phyloP scores from a whole-genome alignment of 805 yeast species.

The Starmera amethionina region DNA sequence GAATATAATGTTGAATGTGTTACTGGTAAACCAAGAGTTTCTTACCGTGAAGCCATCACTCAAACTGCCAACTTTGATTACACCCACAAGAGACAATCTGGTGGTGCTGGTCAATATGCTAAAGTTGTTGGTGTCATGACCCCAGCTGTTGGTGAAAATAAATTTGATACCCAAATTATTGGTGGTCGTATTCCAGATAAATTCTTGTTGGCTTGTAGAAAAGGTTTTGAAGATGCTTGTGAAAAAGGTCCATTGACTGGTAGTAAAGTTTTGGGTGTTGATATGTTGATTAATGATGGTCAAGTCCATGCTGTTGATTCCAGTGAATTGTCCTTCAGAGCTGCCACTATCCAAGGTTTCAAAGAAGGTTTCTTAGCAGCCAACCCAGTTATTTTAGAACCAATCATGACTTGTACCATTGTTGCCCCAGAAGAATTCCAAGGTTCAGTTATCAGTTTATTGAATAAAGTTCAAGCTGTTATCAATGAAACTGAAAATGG shows the following conservation, averaged over 20 bases:
- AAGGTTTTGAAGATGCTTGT: conserved; percentile 90
- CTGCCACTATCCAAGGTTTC: conserved; percentile 89
- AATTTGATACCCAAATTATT: conserved; percentile 78
- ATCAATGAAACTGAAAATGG: conserved; percentile 92
- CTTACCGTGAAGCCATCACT: conserved; percentile 89
- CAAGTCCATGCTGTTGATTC: conserved; percentile 96
- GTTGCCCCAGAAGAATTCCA: conserved; percentile 97
- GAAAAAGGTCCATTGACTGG: conserved; percentile 97
- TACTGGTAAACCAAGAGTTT: conserved; percentile 96
- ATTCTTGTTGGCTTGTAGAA: conserved; percentile 85
- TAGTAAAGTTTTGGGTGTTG: conserved; percentile 84
- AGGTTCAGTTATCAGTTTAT: conserved; percentile 80
- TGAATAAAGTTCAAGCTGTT: conserved; percentile 87
- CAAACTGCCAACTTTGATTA: conserved; percentile 72
- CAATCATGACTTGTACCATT: conserved; percentile 88
- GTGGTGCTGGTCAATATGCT: conserved; percentile 99
- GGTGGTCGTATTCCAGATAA: conserved; percentile 98
- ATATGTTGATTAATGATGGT: conserved; percentile 95
- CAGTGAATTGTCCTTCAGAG: conserved; percentile 87
- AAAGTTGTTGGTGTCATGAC: conserved; percentile 81
- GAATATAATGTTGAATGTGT: conserved; percentile 93
- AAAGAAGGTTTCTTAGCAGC: conserved; percentile 80
- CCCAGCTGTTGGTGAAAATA: conserved; percentile 58
- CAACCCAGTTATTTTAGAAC: conserved; percentile 85
- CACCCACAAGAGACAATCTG: conserved; percentile 95